Evolutionary conservation across 1,139 yeast species (phyloP), one percentile per base, ranked within the genome.

Genomic region (Candida gigantensis): DNA sequence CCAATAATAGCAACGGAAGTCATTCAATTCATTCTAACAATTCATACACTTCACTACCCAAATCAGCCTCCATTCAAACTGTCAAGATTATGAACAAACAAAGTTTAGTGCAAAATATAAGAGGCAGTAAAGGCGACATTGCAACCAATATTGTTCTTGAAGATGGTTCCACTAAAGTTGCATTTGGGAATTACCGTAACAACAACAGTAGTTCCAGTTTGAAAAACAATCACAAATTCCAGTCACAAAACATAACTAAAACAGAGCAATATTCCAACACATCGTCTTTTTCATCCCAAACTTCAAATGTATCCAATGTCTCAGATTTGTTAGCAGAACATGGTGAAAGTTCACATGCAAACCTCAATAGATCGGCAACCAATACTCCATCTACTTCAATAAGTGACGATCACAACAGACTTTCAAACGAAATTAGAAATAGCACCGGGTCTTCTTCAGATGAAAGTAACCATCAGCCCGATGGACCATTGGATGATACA

Each of bases 111-210:
- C 58, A 58, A 33, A 51, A 53, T 19, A 45, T 65, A 32, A 52
- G 72, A 27, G 45, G 55, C n/a, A 56, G 43, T 35, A 55, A 47
- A 32, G 44, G 47, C 17, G 71, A 65, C 41, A 61, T 64, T 7
- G 57, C 66, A 10, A 61, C 69, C 6, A 65, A 65, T 38, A 58
- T 62, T 9, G 36, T 39, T 3, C 30, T 50, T 28, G 49, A 47
- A 30, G 53, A 53, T 46, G 46, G 31, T 46, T 13, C 34, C 7
- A 46, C 32, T 35, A 52, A 36, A 42, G 30, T 24, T n/a, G 37
- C 37, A 3, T 34, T 27, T 25, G 36, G 43, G 24, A 34, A 21
- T 5, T 39, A 33, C 32, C 39, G 36, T 7, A 39, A 31, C 25
- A 40, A 34, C 28, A 40, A 25, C 17, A 44, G 48, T 27, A 34